Evolutionary conservation across 352 stramenopile genomes (phyloP).

Genomic region (Lagenidium sp.): DNA sequence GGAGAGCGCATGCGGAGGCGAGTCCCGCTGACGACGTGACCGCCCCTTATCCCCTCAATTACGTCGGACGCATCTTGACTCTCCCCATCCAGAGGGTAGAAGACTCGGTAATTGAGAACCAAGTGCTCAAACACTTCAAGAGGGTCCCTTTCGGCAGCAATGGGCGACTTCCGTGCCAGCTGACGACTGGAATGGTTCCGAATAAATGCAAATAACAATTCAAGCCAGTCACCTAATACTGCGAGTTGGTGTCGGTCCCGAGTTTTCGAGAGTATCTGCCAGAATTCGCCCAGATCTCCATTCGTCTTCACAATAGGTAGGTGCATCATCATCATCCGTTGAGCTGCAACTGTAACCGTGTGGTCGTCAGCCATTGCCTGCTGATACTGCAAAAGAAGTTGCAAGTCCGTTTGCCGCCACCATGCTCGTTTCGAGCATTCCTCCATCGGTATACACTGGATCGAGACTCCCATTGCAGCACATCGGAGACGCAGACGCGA

Average conservation of each 20-base stretch:
- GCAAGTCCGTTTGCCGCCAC: too few species aligned
- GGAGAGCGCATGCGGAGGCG: too few species aligned
- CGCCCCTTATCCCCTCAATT: too few species aligned
- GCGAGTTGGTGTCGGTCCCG: background rate
- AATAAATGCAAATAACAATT: conserved; percentile 1
- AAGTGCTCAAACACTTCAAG: background rate
- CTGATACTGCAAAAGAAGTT: too few species aligned
- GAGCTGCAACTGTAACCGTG: background rate
- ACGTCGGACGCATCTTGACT: too few species aligned
- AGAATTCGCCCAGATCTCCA: background rate
- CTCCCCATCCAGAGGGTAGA: background rate
- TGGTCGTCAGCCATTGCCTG: background rate
- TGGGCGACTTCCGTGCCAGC: too few species aligned
- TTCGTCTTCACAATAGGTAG: background rate
- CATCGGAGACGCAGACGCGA: background rate
- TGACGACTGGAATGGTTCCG: too few species aligned
- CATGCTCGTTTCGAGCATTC: too few species aligned
- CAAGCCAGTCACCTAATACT: background rate
- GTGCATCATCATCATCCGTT: background rate
- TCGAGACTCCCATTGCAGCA: background rate
- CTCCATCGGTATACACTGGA: too few species aligned
- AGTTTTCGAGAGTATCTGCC: background rate
- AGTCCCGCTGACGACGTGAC: too few species aligned
- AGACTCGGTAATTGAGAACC: background rate
- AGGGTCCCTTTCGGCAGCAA: background rate